Conservation (phyloP, 306 rosid genomes). For the Mucuna pruriens region DNA sequence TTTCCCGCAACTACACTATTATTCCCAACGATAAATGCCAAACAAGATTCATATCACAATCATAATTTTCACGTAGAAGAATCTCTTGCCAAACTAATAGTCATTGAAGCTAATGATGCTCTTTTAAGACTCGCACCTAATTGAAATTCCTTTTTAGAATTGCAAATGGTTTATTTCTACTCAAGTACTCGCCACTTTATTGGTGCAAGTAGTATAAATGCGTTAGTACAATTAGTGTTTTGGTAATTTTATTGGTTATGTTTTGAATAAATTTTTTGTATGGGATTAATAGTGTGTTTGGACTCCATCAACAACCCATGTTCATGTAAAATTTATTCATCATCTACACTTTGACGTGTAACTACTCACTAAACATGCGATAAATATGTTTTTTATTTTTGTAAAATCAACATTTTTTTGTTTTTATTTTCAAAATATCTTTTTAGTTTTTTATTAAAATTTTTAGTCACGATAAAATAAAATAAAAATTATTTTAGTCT, state of each 20-base stretch:
- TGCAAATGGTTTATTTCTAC: not conserved
- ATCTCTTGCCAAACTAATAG: not conserved
- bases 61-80: constrained; percentile 12
- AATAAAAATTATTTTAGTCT: too few relatives aligned
- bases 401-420: not conserved
- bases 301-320: too few relatives aligned
- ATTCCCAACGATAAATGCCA: constrained; percentile 34
- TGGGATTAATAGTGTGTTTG: not conserved
- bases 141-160: not conserved
- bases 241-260: not conserved
- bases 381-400: not conserved
- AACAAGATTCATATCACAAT: not conserved
- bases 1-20: constrained; percentile 12
- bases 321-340: too few relatives aligned
- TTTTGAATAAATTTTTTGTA: not conserved
- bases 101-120: constrained; percentile 13
- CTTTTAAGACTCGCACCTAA: constrained; percentile 10
- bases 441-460: not conserved
- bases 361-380: too few relatives aligned
- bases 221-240: not conserved
- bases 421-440: not conserved
- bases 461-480: too few relatives aligned
- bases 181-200: not conserved
- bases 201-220: constrained; percentile 1
- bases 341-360: too few relatives aligned